Evolutionary conservation across 768 basidiomycete species (phyloP), one percentile per base, ranked within the genome.

Genomic region (Xerocomus potaroensis): DNA sequence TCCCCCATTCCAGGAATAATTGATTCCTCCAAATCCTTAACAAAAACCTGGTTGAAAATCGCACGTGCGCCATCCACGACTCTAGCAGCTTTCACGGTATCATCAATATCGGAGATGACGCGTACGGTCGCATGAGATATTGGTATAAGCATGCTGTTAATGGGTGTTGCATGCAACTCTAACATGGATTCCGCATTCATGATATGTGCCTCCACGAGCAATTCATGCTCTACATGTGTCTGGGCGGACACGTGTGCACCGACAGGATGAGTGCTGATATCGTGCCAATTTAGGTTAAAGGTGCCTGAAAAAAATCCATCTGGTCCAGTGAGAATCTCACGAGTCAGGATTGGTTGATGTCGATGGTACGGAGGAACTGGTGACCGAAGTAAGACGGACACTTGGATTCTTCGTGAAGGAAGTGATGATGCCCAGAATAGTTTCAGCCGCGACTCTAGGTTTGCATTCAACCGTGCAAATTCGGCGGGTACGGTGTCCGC

Each of bases 41-140:
- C 91, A 51, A 99, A 98, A 1, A 95, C 92, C 59, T 93, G 95
- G 46, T 84, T 76, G 64, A 97, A 96, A 4, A 90, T 83, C 1
- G 83, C 73, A 33, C 91, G 76, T 1, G 91, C 83, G 0, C 95
- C 95, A 3, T 74, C 72, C 5, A 85, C 58, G n/a, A 99, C 75
- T 37, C 84, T 82, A 0, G 91, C 84, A 34, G 58, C 34, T 24
- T 58, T 68, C 12, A 96, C 75, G 0, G 94, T 97, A 66, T 97
- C 94, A 59, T 97, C 94, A 34, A 97, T 86, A 57, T 97, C 94
- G 8, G 91, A 94, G 12, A 97, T 84, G 45, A 95, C 78, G 15
- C 90, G 82, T 12, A 94, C 66, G 2, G 77, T 76, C 3, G 78
- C 76, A 56, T 81, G 69, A 0, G 84, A 78, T 29, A 91, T 72